Base-by-base conservation (phyloP, 305 asterid genomes). In the Ruellia speciosa region DNA sequence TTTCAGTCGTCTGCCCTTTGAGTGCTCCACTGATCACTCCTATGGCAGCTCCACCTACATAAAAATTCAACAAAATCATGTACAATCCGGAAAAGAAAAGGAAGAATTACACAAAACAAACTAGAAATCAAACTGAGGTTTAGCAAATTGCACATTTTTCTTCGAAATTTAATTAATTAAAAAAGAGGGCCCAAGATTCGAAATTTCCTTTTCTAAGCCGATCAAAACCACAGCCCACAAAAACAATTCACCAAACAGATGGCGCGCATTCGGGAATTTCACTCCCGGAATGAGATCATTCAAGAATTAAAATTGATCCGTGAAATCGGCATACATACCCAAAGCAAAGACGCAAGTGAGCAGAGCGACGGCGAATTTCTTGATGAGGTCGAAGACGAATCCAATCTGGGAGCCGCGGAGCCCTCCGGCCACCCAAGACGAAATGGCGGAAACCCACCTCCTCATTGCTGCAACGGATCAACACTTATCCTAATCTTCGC, bases 1-100 rank as follows among this genome's bases (percentile, higher is more conserved):
- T 87, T 69, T 90, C 97, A 3, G 96, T 90, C 0, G 97, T 87
- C 65, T 85, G 97, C 37, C 97, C 97, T 72, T 90, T 90, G 24
- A 90, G 68, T 10, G 94, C 94, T 58, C 97, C 97, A 18, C 82
- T 78, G 17, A 87, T 66, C 48, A 78, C 72, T 68, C 97, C 97
- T 3, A 90, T 59, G 0, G 60, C 64, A 18, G 96, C 95, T 55
- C 97, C 97, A 62, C 97, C 97, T 90, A 41, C 66, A 66, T 7
- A 45, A 18, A 62, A 62, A 47, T 9, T 13, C n/a, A 47, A 43
- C 49, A 10, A 47, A n/a, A 47, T 47, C 52, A 15, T 2, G 52
- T 16, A 15, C 3, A 15, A 47, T 15, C 7, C 3, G 16, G 41
- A 47, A 31, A n/a, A 33, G 5, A 6, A 17, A 17, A 11, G 13